Percentiles rank a stretch among this genome's conserved stretches.
Conservation (phyloP, 2,329 filamentous ascomycete species). For the Verticillium tricorpus region DNA sequence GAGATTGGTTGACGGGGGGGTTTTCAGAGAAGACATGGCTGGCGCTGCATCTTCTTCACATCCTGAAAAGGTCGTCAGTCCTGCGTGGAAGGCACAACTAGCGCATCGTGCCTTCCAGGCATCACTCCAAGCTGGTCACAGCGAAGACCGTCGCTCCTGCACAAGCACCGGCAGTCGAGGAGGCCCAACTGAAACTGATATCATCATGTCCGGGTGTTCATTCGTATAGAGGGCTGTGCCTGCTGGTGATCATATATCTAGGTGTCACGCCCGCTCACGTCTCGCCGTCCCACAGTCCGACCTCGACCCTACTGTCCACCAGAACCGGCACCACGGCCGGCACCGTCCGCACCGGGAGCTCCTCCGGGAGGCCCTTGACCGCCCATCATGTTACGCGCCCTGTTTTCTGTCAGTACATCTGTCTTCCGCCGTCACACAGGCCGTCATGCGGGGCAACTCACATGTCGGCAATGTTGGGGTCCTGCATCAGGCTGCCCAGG, state of each 20-base stretch:
- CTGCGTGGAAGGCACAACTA: too few relatives aligned
- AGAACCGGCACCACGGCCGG: constrained; percentile 18
- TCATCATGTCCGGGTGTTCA: not conserved
- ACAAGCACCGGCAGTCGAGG: too few relatives aligned
- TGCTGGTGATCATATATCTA: not conserved
- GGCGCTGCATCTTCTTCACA: not conserved
- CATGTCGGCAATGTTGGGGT: constrained; percentile 90
- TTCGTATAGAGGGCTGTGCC: not conserved
- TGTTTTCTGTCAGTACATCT: constrained; percentile 11
- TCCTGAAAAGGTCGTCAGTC: not conserved
- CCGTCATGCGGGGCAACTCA: constrained; percentile 44
- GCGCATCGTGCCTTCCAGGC: too few relatives aligned
- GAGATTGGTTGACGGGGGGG: not conserved
- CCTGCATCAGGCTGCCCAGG: constrained; percentile 78
- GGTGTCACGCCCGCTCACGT: not conserved
- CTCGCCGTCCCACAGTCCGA: not conserved
- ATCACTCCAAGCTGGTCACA: not conserved
- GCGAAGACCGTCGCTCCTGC: not conserved
- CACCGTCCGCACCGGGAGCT: constrained; percentile 19
- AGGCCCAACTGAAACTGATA: not conserved
- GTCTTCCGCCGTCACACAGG: too few relatives aligned
- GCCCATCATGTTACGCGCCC: constrained; percentile 44
- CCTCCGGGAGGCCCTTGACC: constrained; percentile 20
- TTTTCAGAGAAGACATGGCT: not conserved
- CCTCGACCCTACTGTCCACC: constrained; percentile 4